Evolutionary conservation across 2,329 filamentous ascomycete genomes (phyloP).

Genomic region (Claviceps spartinae): DNA sequence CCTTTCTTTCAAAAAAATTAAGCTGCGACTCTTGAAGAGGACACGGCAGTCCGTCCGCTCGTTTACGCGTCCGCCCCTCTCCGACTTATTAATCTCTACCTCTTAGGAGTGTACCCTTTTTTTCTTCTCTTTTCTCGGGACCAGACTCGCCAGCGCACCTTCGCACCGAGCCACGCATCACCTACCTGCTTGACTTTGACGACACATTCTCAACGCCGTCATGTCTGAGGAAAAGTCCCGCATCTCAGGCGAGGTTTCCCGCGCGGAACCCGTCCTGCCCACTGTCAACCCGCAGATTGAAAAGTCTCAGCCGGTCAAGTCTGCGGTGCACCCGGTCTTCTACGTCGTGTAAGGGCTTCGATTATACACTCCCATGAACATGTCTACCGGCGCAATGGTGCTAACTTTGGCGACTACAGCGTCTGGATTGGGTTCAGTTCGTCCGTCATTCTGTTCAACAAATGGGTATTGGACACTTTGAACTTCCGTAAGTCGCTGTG

Average conservation of each 20-base stretch:
- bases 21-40: conserved; percentile 5
- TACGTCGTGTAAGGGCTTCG: conserved; percentile 54
- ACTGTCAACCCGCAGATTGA: conserved; percentile 65
- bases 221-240: conserved; percentile 66
- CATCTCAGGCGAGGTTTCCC: conserved; percentile 62
- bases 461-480: conserved; percentile 82
- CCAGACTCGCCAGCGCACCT: conserved; percentile 5
- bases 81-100: background rate
- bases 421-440: conserved; percentile 88
- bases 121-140: conserved; percentile 12
- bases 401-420: conserved; percentile 30
- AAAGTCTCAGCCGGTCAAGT: conserved; percentile 53
- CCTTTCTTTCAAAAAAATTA: background rate
- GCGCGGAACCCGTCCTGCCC: conserved; percentile 56
- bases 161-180: conserved; percentile 4
- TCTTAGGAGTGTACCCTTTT: background rate
- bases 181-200: background rate
- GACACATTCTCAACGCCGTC: conserved; percentile 6
- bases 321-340: conserved; percentile 62
- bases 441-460: conserved; percentile 97
- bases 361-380: background rate
- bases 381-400: background rate
- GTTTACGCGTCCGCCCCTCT: conserved; percentile 23
- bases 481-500: conserved; percentile 47
- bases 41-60: conserved; percentile 25